Conservation (phyloP, 75 land plant species). For the Picea glauca region DNA sequence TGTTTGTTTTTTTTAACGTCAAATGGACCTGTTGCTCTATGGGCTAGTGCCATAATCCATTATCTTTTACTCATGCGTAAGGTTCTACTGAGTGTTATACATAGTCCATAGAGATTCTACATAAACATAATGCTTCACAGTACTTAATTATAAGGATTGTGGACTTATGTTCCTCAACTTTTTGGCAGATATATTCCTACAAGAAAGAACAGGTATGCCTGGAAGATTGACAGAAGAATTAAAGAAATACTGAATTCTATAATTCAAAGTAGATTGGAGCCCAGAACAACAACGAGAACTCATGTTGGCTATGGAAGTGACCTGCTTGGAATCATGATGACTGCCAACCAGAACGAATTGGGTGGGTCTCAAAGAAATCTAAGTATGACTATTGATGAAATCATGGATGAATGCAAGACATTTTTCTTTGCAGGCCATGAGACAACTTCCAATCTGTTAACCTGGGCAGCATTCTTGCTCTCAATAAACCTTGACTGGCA, state of each 20-base stretch:
- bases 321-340: conserved; percentile 44
- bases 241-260: conserved; percentile 24
- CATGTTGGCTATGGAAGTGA: conserved; percentile 16
- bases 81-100: too few relatives aligned
- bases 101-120: too few relatives aligned
- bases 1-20: too few relatives aligned
- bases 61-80: too few relatives aligned
- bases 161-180: background rate
- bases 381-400: conserved; percentile 33
- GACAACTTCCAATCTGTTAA: conserved; percentile 38
- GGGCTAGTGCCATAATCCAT: too few relatives aligned
- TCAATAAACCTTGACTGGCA: conserved; percentile 28
- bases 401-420: conserved; percentile 70
- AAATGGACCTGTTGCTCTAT: too few relatives aligned
- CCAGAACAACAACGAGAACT: conserved; percentile 13
- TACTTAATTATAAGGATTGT: too few relatives aligned
- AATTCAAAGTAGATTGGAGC: conserved; percentile 23
- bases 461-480: conserved; percentile 41
- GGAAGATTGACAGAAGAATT: conserved; percentile 43
- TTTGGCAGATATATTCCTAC: conserved; percentile 51
- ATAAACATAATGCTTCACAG: too few relatives aligned
- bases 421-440: conserved; percentile 73
- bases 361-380: conserved; percentile 16
- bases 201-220: conserved; percentile 29
- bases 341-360: conserved; percentile 11